phyloP scores from a whole-genome alignment of 2,329 filamentous ascomycete genomes.

The Neocucurbitaria cava region DNA sequence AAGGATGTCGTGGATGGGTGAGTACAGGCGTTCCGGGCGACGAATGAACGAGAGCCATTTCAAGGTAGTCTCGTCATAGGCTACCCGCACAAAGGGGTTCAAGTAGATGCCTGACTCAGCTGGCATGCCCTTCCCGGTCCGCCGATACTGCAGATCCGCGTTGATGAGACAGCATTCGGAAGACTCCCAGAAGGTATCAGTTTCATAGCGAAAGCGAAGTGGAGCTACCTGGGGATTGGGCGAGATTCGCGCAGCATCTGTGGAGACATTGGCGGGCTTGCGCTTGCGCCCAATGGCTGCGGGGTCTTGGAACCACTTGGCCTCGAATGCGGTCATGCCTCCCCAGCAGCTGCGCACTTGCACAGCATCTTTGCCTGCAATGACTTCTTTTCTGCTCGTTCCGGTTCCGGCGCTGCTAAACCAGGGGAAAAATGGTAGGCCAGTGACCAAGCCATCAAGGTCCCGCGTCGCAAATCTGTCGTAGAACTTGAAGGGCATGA shows the following conservation, averaged over 20 bases:
- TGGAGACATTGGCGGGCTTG: constrained; percentile 18
- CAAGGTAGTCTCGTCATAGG: constrained; percentile 67
- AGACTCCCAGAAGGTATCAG: constrained; percentile 55
- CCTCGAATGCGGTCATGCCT: constrained; percentile 74
- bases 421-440: constrained; percentile 73
- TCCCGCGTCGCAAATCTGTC: constrained; percentile 78
- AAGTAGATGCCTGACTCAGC: constrained; percentile 69
- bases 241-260: constrained; percentile 18
- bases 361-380: constrained; percentile 68
- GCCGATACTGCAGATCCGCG: constrained; percentile 51
- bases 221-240: constrained; percentile 42
- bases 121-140: constrained; percentile 47
- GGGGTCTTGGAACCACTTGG: constrained; percentile 62
- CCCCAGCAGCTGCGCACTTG: constrained; percentile 78
- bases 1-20: constrained; percentile 64
- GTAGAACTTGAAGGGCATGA: constrained; percentile 72
- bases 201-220: constrained; percentile 53
- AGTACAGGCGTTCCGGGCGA: constrained; percentile 71
- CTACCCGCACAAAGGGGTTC: constrained; percentile 77
- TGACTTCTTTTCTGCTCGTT: constrained; percentile 65
- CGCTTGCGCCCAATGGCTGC: constrained; percentile 3
- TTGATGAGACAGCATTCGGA: constrained; percentile 59
- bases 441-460: constrained; percentile 66
- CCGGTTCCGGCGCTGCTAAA: constrained; percentile 63
- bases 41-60: constrained; percentile 66